A percentile compares a stretch with the other conserved stretches of the same genome.
phyloP scores from a whole-genome alignment of 1,284 basidiomycete genomes.

The Ustilago lituana region DNA sequence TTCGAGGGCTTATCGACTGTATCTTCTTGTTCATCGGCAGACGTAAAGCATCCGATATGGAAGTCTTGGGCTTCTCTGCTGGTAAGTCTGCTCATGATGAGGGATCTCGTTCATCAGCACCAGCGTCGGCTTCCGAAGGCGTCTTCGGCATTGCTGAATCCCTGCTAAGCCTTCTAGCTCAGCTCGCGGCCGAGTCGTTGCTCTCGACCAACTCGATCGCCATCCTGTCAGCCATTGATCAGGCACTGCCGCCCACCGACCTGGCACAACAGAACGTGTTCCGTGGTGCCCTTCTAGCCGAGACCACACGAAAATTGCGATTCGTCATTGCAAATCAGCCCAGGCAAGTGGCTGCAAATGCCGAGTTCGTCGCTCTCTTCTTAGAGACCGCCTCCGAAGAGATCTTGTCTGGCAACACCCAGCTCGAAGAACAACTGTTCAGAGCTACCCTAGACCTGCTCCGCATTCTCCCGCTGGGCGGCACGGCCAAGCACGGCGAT shows the following conservation, averaged over 20 bases:
- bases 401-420: conserved; percentile 15
- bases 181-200: conserved; percentile 38
- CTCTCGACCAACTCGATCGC: conserved; percentile 40
- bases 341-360: conserved; percentile 1
- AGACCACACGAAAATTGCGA: conserved; percentile 13
- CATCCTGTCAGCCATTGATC: conserved; percentile 36
- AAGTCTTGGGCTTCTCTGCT: background rate
- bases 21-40: conserved; percentile 28
- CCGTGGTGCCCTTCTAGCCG: conserved; percentile 23
- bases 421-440: conserved; percentile 34
- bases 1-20: conserved; percentile 54
- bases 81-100: background rate
- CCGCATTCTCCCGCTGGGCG: conserved; percentile 7
- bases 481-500: background rate
- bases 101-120: background rate
- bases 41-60: too few relatives aligned
- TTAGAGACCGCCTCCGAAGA: conserved; percentile 50
- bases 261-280: conserved; percentile 39
- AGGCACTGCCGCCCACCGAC: conserved; percentile 45
- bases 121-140: background rate
- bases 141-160: conserved; percentile 14
- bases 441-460: conserved; percentile 22
- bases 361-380: conserved; percentile 29
- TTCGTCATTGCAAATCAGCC: conserved; percentile 9
- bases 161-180: conserved; percentile 39